A percentile compares a stretch with the other conserved stretches of the same genome.
Evolutionary conservation across 352 stramenopile genomes (phyloP).

Genomic region (Globisporangium spiculum): DNA sequence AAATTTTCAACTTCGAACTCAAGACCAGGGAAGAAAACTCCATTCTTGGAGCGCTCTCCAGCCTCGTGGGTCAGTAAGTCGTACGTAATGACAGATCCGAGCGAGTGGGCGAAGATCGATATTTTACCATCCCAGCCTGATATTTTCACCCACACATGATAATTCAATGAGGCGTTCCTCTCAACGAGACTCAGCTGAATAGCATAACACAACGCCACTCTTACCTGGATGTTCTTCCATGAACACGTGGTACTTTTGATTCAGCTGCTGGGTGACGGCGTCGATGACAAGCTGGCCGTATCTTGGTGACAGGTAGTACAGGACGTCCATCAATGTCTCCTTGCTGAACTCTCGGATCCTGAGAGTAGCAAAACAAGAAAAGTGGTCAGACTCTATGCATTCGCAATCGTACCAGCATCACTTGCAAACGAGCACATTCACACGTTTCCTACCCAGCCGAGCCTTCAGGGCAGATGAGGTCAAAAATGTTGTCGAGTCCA

Average conservation of each 20-base stretch:
- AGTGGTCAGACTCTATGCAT: background rate
- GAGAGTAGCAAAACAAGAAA: background rate
- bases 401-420: background rate
- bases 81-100: slow-evolving; percentile 91
- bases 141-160: background rate
- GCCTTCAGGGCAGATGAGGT: slow-evolving; percentile 79
- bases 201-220: background rate
- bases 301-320: slow-evolving; percentile 90
- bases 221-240: slow-evolving; percentile 81
- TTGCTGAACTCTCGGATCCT: slow-evolving; percentile 93
- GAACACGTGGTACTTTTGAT: slow-evolving; percentile 90
- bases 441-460: slow-evolving; percentile 43
- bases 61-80: slow-evolving; percentile 86
- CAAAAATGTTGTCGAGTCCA: slow-evolving; percentile 80
- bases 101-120: slow-evolving; percentile 89
- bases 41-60: slow-evolving; percentile 57
- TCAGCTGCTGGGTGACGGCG: slow-evolving; percentile 85
- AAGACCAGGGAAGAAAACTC: slow-evolving; percentile 70
- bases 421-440: background rate
- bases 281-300: slow-evolving; percentile 92
- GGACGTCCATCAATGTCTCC: slow-evolving; percentile 92
- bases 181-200: background rate
- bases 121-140: slow-evolving; percentile 83
- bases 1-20: slow-evolving; percentile 88
- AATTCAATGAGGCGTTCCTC: background rate